These are phyloP conservation scores for Athelia sp. DNA, from an alignment of 1,284 basidiomycete genomes.

Conservation along the genomic window DNA sequence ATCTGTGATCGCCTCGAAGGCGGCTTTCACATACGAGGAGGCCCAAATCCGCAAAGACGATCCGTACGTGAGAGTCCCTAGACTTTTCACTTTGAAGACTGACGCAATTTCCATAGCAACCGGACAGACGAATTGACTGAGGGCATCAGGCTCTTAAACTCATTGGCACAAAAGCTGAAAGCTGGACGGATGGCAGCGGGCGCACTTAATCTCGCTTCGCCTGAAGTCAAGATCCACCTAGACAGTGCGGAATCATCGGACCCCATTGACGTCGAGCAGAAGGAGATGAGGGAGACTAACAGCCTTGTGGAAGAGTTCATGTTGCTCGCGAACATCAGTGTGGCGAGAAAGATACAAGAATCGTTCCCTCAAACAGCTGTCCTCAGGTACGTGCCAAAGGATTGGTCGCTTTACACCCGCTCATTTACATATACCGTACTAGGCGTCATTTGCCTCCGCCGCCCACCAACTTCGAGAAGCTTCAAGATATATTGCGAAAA, in stretches of 20 bases:
- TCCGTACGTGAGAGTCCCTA: slow-evolving; percentile 44
- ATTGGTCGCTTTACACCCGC: slow-evolving; percentile 1
- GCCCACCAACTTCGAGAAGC: slow-evolving; percentile 89
- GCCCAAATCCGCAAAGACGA: slow-evolving; percentile 95
- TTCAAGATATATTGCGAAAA: slow-evolving; percentile 91
- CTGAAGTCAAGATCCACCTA: slow-evolving; percentile 96
- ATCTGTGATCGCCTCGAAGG: slow-evolving; percentile 95
- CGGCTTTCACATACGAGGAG: slow-evolving; percentile 96
- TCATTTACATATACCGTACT: slow-evolving; percentile 3
- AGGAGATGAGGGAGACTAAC: slow-evolving; percentile 91
- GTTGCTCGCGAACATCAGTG: slow-evolving; percentile 95
- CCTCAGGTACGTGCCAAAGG: slow-evolving; percentile 61
- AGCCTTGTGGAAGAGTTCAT: slow-evolving; percentile 99
- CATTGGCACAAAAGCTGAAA: slow-evolving; percentile 84
- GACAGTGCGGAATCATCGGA: slow-evolving; percentile 91
- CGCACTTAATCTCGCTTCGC: slow-evolving; percentile 94
- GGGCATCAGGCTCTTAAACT: slow-evolving; percentile 88
- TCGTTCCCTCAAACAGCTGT: slow-evolving; percentile 96
- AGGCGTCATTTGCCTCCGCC: slow-evolving; percentile 95
- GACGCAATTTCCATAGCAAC: slow-evolving; percentile 38
- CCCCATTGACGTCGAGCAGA: slow-evolving; percentile 97
- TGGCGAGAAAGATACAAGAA: slow-evolving; percentile 90
- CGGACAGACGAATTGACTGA: slow-evolving; percentile 82
- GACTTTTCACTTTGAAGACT: neutral
- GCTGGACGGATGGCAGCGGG: slow-evolving; percentile 88